These are phyloP conservation scores for Ceratocystis ficicola DNA, from an alignment of 2,329 filamentous ascomycete species.

Conservation along the genomic window DNA sequence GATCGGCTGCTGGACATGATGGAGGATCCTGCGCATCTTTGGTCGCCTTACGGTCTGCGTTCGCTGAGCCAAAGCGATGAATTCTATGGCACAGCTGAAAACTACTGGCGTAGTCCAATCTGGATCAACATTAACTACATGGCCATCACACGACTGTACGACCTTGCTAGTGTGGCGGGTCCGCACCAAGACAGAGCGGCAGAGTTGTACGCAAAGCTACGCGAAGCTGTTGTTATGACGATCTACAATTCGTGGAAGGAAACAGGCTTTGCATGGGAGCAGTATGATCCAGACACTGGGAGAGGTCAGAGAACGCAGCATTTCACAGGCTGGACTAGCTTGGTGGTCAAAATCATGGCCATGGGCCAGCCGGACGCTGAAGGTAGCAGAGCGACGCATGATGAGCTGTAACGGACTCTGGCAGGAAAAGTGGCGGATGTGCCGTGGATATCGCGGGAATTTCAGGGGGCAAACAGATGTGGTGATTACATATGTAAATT, in stretches of 20 bases:
- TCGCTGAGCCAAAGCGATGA: slow-evolving; percentile 75
- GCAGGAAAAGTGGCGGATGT: neutral
- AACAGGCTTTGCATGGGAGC: slow-evolving; percentile 96
- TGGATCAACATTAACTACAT: slow-evolving; percentile 98
- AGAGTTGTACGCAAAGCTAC: slow-evolving; percentile 63
- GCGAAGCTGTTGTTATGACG: slow-evolving; percentile 76
- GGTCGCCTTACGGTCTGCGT: slow-evolving; percentile 76
- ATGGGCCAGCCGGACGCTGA: slow-evolving; percentile 49
- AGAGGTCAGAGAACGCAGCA: slow-evolving; percentile 91
- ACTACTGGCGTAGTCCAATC: slow-evolving; percentile 91
- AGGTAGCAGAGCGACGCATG: slow-evolving; percentile 28
- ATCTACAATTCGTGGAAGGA: slow-evolving; percentile 78
- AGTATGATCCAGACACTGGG: slow-evolving; percentile 90
- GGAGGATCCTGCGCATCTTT: slow-evolving; percentile 71
- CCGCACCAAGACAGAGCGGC: slow-evolving; percentile 56
- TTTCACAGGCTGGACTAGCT: slow-evolving; percentile 97
- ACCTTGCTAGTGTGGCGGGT: slow-evolving; percentile 39
- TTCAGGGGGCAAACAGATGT: neutral
- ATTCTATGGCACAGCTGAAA: slow-evolving; percentile 81
- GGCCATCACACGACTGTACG: slow-evolving; percentile 31
- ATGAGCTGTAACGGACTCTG: slow-evolving; percentile 36
- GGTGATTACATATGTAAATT: neutral
- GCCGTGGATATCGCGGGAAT: neutral
- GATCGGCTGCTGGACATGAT: slow-evolving; percentile 66
- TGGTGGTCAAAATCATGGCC: slow-evolving; percentile 94